phyloP scores from a whole-genome alignment of 1,284 basidiomycete genomes.

The Malassezia sympodialis region DNA sequence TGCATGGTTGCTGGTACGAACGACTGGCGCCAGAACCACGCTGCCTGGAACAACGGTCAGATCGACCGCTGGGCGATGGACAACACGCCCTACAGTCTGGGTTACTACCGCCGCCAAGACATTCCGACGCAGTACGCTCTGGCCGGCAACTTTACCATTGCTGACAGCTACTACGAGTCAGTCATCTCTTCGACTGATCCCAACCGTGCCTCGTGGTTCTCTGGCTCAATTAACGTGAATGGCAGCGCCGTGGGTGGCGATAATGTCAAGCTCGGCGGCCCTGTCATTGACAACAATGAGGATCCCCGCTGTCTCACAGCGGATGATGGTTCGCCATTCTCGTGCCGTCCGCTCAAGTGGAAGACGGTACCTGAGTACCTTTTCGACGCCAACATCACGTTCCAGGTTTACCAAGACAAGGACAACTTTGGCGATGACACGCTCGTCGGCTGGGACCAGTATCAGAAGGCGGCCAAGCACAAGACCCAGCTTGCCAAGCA shows the following conservation, averaged over 20 bases:
- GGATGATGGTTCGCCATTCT: constrained; percentile 15
- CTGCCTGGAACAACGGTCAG: constrained; percentile 30
- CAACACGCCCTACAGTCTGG: constrained; percentile 34
- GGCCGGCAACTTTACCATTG: constrained; percentile 31
- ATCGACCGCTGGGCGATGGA: constrained; percentile 30
- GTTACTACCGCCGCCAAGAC: constrained; percentile 31
- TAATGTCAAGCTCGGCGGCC: constrained; percentile 15
- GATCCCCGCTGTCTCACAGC: constrained; percentile 16
- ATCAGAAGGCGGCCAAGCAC: constrained; percentile 16
- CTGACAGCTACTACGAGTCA: constrained; percentile 33
- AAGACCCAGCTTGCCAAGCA: constrained; percentile 20
- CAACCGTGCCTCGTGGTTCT: constrained; percentile 29
- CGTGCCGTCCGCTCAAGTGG: constrained; percentile 28
- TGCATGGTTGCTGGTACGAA: constrained; percentile 36
- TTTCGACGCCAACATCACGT: constrained; percentile 23
- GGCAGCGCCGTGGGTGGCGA: constrained; percentile 11
- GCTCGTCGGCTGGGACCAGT: constrained; percentile 16
- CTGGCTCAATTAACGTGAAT: constrained; percentile 19
- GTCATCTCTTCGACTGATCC: constrained; percentile 30
- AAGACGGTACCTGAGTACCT: constrained; percentile 36
- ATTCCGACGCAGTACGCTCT: constrained; percentile 31
- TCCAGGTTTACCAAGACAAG: constrained; percentile 28
- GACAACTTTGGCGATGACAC: constrained; percentile 33
- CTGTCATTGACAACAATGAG: constrained; percentile 21
- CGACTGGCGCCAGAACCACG: constrained; percentile 30